phyloP scores from a whole-genome alignment of 2,329 filamentous ascomycete species.

The Aspergillus sp. region DNA sequence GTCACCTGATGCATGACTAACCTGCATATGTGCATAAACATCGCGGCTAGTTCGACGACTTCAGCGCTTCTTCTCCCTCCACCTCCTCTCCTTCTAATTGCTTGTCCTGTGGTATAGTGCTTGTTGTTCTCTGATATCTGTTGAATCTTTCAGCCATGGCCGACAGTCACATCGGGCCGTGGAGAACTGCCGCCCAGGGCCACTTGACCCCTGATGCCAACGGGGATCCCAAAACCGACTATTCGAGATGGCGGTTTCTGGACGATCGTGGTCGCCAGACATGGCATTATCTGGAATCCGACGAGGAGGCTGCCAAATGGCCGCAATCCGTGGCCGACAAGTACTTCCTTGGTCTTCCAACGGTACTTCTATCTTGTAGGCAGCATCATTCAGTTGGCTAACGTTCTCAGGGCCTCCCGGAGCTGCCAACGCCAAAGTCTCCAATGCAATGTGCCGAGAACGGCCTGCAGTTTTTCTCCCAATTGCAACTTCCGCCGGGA shows the following conservation, averaged over 20 bases:
- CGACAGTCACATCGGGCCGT: slow-evolving; percentile 22
- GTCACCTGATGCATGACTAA: too few species aligned
- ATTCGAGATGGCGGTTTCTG: slow-evolving; percentile 70
- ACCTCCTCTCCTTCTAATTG: background rate
- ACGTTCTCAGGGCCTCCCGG: slow-evolving; percentile 57
- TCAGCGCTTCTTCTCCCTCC: too few species aligned
- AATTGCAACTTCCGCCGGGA: slow-evolving; percentile 77
- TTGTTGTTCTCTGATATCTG: slow-evolving; percentile 3
- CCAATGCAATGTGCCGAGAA: slow-evolving; percentile 73
- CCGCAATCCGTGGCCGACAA: slow-evolving; percentile 85
- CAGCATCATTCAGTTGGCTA: background rate
- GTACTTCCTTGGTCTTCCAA: slow-evolving; percentile 70
- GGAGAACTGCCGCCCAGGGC: slow-evolving; percentile 27
- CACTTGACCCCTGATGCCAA: slow-evolving; percentile 24
- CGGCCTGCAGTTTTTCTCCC: slow-evolving; percentile 77
- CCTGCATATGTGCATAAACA: too few species aligned
- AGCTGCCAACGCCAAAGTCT: slow-evolving; percentile 59
- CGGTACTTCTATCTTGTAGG: slow-evolving; percentile 44
- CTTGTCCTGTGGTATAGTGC: slow-evolving; percentile 1
- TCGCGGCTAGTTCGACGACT: too few species aligned
- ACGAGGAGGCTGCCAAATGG: slow-evolving; percentile 65
- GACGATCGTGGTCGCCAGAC: slow-evolving; percentile 80
- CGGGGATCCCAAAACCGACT: slow-evolving; percentile 57
- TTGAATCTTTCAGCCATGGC: slow-evolving; percentile 10
- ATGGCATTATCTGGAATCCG: slow-evolving; percentile 78